Evolutionary conservation across 441 rosid genomes (phyloP).

Genomic region (Populus hybrid): DNA sequence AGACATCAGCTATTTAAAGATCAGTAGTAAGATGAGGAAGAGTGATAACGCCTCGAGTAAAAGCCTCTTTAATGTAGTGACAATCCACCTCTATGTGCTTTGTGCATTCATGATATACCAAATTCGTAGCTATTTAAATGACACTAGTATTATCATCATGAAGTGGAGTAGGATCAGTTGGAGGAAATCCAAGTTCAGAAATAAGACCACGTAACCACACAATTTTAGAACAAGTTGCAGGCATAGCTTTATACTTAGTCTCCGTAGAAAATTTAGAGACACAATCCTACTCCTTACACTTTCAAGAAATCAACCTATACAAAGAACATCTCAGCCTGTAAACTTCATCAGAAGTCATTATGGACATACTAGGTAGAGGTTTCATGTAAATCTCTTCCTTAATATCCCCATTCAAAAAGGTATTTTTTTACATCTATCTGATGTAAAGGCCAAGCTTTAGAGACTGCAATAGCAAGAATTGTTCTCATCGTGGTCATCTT

Average conservation of each 20-base stretch:
- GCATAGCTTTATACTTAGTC: not conserved
- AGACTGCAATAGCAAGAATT: not conserved
- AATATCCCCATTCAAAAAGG: not conserved
- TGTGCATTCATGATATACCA: not conserved
- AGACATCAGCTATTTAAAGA: not conserved
- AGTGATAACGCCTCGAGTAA: not conserved
- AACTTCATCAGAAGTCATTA: not conserved
- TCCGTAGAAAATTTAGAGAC: no score
- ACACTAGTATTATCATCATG: not conserved
- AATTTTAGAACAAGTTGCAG: not conserved
- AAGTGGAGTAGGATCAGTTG: not conserved
- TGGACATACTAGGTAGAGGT: not conserved
- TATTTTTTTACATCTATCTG: not conserved
- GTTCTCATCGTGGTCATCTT: no score
- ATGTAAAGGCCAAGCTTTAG: not conserved
- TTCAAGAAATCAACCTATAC: not conserved
- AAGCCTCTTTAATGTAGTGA: not conserved
- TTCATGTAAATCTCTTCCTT: not conserved
- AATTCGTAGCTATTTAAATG: not conserved
- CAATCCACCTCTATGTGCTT: not conserved
- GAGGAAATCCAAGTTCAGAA: not conserved
- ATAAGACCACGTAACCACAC: not conserved
- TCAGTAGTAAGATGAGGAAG: not conserved
- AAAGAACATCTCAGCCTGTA: not conserved
- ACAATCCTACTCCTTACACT: not conserved